phyloP scores from a whole-genome alignment of 2,329 filamentous ascomycete genomes.

The Cordyceps javanica region DNA sequence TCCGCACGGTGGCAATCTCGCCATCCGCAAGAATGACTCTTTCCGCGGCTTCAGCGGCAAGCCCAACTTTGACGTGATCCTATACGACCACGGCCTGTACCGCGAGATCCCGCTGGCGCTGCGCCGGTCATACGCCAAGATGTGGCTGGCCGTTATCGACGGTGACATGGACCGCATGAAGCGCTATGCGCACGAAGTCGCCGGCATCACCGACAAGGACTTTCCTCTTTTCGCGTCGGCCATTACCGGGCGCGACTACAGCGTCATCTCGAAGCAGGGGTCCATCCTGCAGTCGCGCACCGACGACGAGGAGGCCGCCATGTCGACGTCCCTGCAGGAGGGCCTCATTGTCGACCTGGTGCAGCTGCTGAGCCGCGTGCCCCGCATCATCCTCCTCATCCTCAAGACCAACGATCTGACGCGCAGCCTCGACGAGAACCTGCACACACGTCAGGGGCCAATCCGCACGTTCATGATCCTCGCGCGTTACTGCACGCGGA shows the following conservation, averaged over 20 bases:
- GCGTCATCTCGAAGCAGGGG: constrained; percentile 58
- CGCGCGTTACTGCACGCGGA: constrained; percentile 60
- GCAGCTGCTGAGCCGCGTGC: constrained; percentile 79
- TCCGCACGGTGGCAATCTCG: constrained; percentile 92
- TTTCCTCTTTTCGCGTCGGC: constrained; percentile 94
- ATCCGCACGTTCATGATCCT: constrained; percentile 62
- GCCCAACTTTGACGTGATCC: constrained; percentile 86
- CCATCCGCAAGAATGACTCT: constrained; percentile 69
- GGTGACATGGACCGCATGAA: constrained; percentile 82
- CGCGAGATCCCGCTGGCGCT: constrained; percentile 77
- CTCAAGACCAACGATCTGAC: constrained; percentile 98
- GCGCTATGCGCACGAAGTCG: constrained; percentile 80
- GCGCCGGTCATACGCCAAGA: constrained; percentile 84
- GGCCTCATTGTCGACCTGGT: constrained; percentile 86
- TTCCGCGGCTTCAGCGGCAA: constrained; percentile 43
- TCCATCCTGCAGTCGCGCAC: constrained; percentile 56
- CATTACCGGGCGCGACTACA: constrained; percentile 90
- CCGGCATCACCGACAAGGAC: constrained; percentile 79
- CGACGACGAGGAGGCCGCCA: constrained; percentile 74
- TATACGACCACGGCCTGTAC: constrained; percentile 97
- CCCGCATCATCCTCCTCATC: constrained; percentile 86
- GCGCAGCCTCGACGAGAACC: constrained; percentile 83
- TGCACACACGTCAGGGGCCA: constrained; percentile 66
- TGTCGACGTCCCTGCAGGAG: constrained; percentile 76
- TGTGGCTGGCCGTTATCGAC: constrained; percentile 95